Conservation (phyloP, 305 asterid species). For the Fraxinus sp. region DNA sequence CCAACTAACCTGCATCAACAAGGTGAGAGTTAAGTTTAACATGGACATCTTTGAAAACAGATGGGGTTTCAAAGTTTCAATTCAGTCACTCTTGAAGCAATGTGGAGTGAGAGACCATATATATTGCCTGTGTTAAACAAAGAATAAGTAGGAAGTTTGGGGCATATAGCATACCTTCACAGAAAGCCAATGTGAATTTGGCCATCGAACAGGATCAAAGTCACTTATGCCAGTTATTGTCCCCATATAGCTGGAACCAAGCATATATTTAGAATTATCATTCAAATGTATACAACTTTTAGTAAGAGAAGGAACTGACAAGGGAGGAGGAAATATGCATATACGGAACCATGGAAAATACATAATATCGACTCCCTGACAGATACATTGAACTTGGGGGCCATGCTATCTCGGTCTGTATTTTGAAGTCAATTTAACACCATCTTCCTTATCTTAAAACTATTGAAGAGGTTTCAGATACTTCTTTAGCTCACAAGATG, state of each 20-base stretch:
- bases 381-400: not conserved
- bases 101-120: not conserved
- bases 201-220: slow-evolving; percentile 66
- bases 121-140: not conserved
- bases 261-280: not conserved
- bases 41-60: not conserved
- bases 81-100: not conserved
- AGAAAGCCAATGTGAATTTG: slow-evolving; percentile 84
- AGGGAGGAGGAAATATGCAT: not conserved
- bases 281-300: not conserved
- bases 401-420: not conserved
- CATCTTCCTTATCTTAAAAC: not conserved
- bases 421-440: not conserved
- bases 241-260: slow-evolving; percentile 71
- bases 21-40: not conserved
- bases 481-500: not conserved
- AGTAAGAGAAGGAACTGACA: not conserved
- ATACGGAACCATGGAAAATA: not conserved
- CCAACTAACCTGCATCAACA: slow-evolving; percentile 59
- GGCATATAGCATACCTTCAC: slow-evolving; percentile 48
- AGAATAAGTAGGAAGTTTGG: not conserved
- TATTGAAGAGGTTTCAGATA: not conserved
- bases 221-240: slow-evolving; percentile 77
- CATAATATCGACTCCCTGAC: not conserved
- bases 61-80: not conserved